These are phyloP conservation scores for apple (Malus domestica) DNA, from an alignment of 306 rosid genomes.

Conservation along the genomic window ASM211411v1 NC_041792.1:23781907-23782406, in stretches of 20 bases:
- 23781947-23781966: too few relatives aligned
- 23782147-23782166: neutral
- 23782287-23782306: slow-evolving; percentile 21
- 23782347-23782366: slow-evolving; percentile 10
- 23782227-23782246: too few relatives aligned
- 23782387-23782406: slow-evolving; percentile 31
- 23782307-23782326: slow-evolving; percentile 17
- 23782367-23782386: slow-evolving; percentile 14
- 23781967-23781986: too few relatives aligned
- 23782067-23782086: neutral
- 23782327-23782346: slow-evolving; percentile 17
- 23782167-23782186: neutral
- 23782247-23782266: neutral
- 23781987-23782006: too few relatives aligned
- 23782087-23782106: neutral
- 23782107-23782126: neutral
- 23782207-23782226: neutral
- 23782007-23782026: too few relatives aligned
- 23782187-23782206: neutral
- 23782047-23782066: neutral
- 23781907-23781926: neutral
- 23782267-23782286: neutral
- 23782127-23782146: neutral
- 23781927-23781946: neutral
- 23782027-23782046: neutral